phyloP scores from a whole-genome alignment of 257 asterid genomes.

The Lavandula angustifolia region DNA sequence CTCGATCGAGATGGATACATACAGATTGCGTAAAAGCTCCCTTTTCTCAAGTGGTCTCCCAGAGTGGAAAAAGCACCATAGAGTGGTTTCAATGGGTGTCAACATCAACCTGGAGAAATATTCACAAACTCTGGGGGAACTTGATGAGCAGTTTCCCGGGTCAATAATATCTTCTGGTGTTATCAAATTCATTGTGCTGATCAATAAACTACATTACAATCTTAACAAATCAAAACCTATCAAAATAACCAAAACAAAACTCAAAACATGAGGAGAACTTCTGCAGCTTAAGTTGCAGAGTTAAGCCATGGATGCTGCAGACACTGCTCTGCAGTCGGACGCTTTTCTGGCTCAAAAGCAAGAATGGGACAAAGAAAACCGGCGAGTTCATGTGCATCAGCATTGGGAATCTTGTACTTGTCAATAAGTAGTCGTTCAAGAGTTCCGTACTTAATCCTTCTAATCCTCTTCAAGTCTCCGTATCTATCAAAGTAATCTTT shows the following conservation, averaged over 20 bases:
- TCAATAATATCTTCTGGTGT: constrained; percentile 34
- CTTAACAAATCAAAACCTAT: constrained; percentile 43
- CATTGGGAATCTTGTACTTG: constrained; percentile 57
- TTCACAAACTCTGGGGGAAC: constrained; percentile 20
- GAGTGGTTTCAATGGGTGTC: constrained; percentile 18
- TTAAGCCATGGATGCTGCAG: constrained; percentile 90
- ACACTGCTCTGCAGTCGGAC: constrained; percentile 90
- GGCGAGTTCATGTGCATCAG: constrained; percentile 70
- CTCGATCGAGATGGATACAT: not conserved
- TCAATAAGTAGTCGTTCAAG: constrained; percentile 76
- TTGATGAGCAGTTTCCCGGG: constrained; percentile 24
- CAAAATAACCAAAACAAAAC: constrained; percentile 39
- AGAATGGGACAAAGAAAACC: constrained; percentile 77
- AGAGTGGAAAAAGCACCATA: constrained; percentile 12
- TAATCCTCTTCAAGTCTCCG: constrained; percentile 93
- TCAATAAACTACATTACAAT: constrained; percentile 39
- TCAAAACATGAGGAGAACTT: constrained; percentile 43
- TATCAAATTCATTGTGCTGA: constrained; percentile 41
- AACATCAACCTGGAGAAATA: constrained; percentile 3
- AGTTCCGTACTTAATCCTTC: constrained; percentile 72
- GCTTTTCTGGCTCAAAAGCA: constrained; percentile 86
- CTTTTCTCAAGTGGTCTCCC: not conserved
- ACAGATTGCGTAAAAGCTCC: not conserved
- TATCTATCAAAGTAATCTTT: constrained; percentile 88
- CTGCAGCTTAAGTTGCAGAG: constrained; percentile 38